These are phyloP conservation scores for Craterostigma plantagineum DNA, from an alignment of 257 asterid genomes.

Conservation along the genomic window DNA sequence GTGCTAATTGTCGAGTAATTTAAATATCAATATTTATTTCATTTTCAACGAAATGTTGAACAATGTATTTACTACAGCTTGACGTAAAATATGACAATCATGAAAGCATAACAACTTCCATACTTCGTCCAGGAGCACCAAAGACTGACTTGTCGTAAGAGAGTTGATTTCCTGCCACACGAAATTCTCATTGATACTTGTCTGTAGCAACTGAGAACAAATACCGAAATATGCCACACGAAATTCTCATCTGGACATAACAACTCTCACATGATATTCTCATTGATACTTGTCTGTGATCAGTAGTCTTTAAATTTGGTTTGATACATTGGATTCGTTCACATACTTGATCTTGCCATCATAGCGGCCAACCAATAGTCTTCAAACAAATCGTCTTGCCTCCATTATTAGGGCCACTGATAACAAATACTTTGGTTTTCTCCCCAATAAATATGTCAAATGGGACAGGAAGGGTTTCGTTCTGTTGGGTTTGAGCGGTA, in stretches of 20 bases:
- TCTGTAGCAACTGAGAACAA: slow-evolving; percentile 75
- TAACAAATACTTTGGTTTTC: slow-evolving; percentile 52
- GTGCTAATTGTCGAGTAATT: too few relatives aligned
- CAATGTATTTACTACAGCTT: too few relatives aligned
- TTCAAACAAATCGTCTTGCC: slow-evolving; percentile 95
- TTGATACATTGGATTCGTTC: too few relatives aligned
- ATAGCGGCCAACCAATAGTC: slow-evolving; percentile 93
- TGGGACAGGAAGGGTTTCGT: slow-evolving; percentile 66
- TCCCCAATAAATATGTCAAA: slow-evolving; percentile 45
- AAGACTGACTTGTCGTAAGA: slow-evolving; percentile 49
- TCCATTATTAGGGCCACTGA: slow-evolving; percentile 97
- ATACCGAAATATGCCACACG: too few relatives aligned
- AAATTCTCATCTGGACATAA: too few relatives aligned
- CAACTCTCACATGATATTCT: too few relatives aligned
- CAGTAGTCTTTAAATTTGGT: too few relatives aligned
- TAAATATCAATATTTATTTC: too few relatives aligned
- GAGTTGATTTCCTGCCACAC: slow-evolving; percentile 71
- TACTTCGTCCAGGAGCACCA: slow-evolving; percentile 93
- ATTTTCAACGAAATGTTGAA: too few relatives aligned
- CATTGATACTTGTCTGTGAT: too few relatives aligned
- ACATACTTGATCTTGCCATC: slow-evolving; percentile 99
- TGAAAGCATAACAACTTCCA: slow-evolving; percentile 3
- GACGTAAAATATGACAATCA: background rate
- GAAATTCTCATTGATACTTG: slow-evolving; percentile 38
- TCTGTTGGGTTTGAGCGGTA: too few relatives aligned